These are phyloP conservation scores for Trichosporon inkin DNA, from an alignment of 1,284 basidiomycete genomes.

Conservation along the genomic window DNA sequence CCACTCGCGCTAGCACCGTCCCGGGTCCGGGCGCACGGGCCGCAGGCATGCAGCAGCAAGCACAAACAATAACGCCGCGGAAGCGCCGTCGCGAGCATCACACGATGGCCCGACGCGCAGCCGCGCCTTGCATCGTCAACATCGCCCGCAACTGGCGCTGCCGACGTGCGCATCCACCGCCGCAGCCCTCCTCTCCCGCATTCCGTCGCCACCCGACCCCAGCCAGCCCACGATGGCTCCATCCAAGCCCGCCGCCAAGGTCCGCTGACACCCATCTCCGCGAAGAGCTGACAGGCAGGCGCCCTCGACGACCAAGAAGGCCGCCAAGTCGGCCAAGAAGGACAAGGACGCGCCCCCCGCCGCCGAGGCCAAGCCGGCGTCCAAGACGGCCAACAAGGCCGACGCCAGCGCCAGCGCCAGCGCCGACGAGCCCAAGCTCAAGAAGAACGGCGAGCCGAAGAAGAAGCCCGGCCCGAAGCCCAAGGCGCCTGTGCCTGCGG, in stretches of 20 bases:
- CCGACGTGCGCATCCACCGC: background rate
- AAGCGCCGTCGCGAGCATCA: background rate
- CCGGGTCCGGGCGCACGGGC: conserved; percentile 1
- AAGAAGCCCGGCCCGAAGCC: conserved; percentile 9
- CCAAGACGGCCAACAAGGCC: background rate
- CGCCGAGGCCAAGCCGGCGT: background rate
- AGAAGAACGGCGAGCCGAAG: conserved; percentile 1
- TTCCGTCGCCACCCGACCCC: background rate
- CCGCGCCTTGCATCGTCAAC: too few relatives aligned
- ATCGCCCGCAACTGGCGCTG: too few relatives aligned
- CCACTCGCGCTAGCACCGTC: background rate
- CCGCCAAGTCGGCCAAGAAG: conserved; percentile 2
- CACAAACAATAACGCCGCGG: conserved; percentile 8
- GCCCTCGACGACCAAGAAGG: conserved; percentile 3
- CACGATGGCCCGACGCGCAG: too few relatives aligned
- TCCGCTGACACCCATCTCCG: background rate
- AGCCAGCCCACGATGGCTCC: background rate
- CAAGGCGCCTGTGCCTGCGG: background rate
- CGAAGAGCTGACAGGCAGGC: background rate
- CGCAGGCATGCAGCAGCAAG: background rate
- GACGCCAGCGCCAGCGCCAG: too few relatives aligned
- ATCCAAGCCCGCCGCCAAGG: background rate
- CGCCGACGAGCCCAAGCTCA: conserved; percentile 8
- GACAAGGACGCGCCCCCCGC: background rate
- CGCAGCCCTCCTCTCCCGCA: background rate